phyloP scores from a whole-genome alignment of 495 filamentous ascomycete genomes.

The Sabuloglossum arenarium region DNA sequence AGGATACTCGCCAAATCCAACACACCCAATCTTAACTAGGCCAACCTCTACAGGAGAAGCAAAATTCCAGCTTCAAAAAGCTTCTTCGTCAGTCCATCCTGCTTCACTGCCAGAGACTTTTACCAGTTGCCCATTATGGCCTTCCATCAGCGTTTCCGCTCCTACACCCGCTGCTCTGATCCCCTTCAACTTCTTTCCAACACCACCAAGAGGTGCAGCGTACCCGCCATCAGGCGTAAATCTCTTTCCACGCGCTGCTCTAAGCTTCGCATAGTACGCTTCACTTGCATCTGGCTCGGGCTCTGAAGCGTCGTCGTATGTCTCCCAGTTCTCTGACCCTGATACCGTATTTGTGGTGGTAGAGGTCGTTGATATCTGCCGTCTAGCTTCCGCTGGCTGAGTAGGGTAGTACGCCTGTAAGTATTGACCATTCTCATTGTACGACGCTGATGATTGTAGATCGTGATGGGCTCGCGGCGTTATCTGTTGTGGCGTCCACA shows the following conservation, averaged over 20 bases:
- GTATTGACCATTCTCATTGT: not conserved
- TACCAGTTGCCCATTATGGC: conserved; percentile 11
- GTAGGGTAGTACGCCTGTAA: not conserved
- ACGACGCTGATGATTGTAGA: not conserved
- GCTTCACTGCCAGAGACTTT: conserved; percentile 19
- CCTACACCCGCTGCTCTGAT: conserved; percentile 11
- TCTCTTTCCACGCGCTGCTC: conserved; percentile 41
- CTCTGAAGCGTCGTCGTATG: conserved; percentile 59
- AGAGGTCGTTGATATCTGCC: conserved; percentile 55
- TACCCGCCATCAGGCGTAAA: conserved; percentile 36
- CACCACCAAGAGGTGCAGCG: conserved; percentile 20
- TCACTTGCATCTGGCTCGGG: conserved; percentile 55
- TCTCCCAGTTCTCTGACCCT: conserved; percentile 92
- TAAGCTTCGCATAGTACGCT: conserved; percentile 55
- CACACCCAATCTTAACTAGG: conserved; percentile 4
- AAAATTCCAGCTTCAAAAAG: conserved; percentile 9
- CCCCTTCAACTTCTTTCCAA: conserved; percentile 14
- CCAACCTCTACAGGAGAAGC: not conserved
- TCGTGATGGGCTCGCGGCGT: not conserved
- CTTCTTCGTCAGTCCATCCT: conserved; percentile 23
- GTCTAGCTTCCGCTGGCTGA: conserved; percentile 10
- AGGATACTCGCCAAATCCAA: no score
- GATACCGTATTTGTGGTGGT: conserved; percentile 40
- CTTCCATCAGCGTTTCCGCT: conserved; percentile 12
- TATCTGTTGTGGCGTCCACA: not conserved